Base-by-base conservation (phyloP, 1,139 yeast species). In the Yamadazyma conglobata region DNA sequence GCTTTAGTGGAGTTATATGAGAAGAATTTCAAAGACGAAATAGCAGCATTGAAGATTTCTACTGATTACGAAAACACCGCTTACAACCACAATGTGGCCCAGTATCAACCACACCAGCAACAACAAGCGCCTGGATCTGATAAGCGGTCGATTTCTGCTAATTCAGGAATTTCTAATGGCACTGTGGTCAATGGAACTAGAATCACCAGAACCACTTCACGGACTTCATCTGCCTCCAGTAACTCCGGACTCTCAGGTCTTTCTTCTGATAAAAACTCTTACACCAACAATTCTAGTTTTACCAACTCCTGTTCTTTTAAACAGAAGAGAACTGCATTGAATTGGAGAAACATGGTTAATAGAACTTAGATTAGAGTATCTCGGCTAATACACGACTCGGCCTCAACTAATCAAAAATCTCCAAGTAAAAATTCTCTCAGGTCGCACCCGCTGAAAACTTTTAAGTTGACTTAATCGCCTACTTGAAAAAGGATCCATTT, bases 21-120 rank as follows among this genome's bases (percentile, higher is more conserved):
- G 46, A 73, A 73, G 60, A 85, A 86, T 53, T 87, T 86, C 56
- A 63, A 65, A 22, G 73, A 65, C 6, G 96, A 87, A 48, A 78
- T 87, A 35, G 67, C 47, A 28, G 44, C 37, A 14, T 60, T 64
- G 54, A 59, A 53, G 48, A 48, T 66, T 23, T 46, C 55, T 5
- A 60, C 68, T 13, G 64, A 60, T 34, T 54, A 58, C 39, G 65
- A 61, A 2, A 38, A 49, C 25, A 31, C 42, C 18, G 42, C 43
- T 10, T 59, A 59, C 42, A 52, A 53, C 34, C 61, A 55, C 32
- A 39, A 36, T 25, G 38, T 48, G 17, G 39, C 38, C 18, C 47
- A 43, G 17, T 28, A 17, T 19, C 31, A 28, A 17, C 30, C 20
- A 13, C 30, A 27, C 11, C 19, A 13, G 9, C 37, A 34, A 21